Evolutionary conservation across 768 basidiomycete genomes (phyloP).

Genomic region (Leccinum fibrillosum): DNA sequence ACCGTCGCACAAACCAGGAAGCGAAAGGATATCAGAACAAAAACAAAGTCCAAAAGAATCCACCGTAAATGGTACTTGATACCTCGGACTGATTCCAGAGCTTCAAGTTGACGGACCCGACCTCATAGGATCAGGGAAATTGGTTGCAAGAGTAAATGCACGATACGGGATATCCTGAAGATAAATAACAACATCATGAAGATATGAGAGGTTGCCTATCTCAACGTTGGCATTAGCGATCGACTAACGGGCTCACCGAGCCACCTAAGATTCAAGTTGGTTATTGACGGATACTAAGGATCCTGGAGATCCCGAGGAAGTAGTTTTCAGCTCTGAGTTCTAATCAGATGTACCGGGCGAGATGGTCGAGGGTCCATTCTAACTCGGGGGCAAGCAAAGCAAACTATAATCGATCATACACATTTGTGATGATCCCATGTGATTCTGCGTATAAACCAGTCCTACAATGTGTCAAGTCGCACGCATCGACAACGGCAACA

Average conservation of each 20-base stretch:
- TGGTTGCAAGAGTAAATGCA: background rate
- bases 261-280: conserved; percentile 45
- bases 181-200: background rate
- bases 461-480: conserved; percentile 37
- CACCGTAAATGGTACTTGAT: conserved; percentile 16
- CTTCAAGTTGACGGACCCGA: conserved; percentile 6
- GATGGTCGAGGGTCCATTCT: background rate
- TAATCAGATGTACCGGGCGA: no score
- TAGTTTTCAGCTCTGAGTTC: background rate
- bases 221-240: background rate
- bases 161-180: background rate
- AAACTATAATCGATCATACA: conserved; percentile 29
- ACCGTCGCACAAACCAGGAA: background rate
- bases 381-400: background rate
- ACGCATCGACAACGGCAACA: background rate
- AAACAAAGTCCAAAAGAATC: background rate
- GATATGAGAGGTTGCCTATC: background rate
- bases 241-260: conserved; percentile 73
- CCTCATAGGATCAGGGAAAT: conserved; percentile 1
- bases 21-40: background rate
- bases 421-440: conserved; percentile 86
- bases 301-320: conserved; percentile 80
- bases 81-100: conserved; percentile 30
- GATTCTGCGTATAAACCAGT: conserved; percentile 85
- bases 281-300: conserved; percentile 36